Conservation (phyloP, 805 yeast genomes). For the Henningerozyma blattae region DNA sequence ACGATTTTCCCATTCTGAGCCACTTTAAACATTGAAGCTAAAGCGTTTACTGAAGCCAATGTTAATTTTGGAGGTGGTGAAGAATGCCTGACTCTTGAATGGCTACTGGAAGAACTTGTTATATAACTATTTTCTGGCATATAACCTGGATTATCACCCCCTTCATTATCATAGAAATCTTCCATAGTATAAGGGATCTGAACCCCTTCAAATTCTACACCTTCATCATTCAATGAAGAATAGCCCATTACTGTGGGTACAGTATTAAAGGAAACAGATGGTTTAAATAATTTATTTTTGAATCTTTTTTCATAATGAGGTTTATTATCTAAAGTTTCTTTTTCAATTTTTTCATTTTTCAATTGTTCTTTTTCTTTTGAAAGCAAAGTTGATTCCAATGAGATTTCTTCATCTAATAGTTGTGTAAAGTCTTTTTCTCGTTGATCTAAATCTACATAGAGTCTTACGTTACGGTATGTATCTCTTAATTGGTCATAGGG, state of each 20-base stretch:
- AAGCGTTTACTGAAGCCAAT: background rate
- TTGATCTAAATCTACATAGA: too few species aligned
- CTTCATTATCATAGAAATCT: constrained; percentile 24
- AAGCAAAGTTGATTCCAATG: too few species aligned
- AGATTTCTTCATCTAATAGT: too few species aligned
- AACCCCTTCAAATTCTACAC: constrained; percentile 17
- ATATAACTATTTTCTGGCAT: constrained; percentile 9
- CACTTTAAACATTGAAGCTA: constrained; percentile 12
- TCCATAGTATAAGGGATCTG: constrained; percentile 22
- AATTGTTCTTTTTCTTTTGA: too few species aligned
- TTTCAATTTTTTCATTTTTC: too few species aligned
- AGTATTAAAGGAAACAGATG: constrained; percentile 25
- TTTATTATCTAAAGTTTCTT: background rate
- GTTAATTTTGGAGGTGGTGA: constrained; percentile 3
- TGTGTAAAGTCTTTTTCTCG: too few species aligned
- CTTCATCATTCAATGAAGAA: constrained; percentile 8
- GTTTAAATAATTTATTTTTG: constrained; percentile 5
- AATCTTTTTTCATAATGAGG: background rate
- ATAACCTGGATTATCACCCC: constrained; percentile 10
- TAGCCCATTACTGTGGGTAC: constrained; percentile 19
- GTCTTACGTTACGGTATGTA: background rate
- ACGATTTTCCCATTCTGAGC: constrained; percentile 22
- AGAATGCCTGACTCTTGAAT: constrained; percentile 1
- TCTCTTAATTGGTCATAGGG: background rate
- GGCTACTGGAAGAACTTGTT: constrained; percentile 1